Evolutionary conservation across 1,139 yeast genomes (phyloP).

Genomic region (Suhomyces yuchorum): DNA sequence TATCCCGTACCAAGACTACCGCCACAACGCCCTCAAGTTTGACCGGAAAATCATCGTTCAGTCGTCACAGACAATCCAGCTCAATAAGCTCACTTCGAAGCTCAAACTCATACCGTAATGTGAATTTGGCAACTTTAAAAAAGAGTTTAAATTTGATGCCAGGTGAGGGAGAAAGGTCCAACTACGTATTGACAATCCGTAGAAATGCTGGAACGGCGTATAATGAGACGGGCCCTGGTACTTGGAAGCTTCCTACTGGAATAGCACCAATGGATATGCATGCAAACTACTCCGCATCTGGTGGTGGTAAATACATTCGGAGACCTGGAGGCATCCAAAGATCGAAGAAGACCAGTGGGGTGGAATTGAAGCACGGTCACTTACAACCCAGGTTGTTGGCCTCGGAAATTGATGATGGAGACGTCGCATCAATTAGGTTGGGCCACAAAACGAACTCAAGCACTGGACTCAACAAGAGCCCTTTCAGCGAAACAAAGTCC

Average conservation of each 20-base stretch:
- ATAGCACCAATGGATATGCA: slow-evolving; percentile 48
- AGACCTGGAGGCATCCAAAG: slow-evolving; percentile 32
- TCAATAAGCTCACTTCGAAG: slow-evolving; percentile 44
- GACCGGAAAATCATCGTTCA: slow-evolving; percentile 5
- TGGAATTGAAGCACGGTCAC: slow-evolving; percentile 75
- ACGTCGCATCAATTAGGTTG: slow-evolving; percentile 21
- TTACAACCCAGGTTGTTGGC: slow-evolving; percentile 74
- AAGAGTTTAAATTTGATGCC: slow-evolving; percentile 40
- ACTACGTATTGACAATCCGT: slow-evolving; percentile 57
- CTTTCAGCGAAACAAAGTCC: slow-evolving; percentile 21
- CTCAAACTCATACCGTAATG: slow-evolving; percentile 37
- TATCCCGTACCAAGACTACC: slow-evolving; percentile 15
- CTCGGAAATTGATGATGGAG: slow-evolving; percentile 74
- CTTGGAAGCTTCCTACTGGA: slow-evolving; percentile 69
- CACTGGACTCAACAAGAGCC: slow-evolving; percentile 9
- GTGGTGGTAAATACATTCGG: slow-evolving; percentile 37
- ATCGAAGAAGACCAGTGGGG: slow-evolving; percentile 45
- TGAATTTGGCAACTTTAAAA: slow-evolving; percentile 43
- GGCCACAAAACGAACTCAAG: slow-evolving; percentile 6
- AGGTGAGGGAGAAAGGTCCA: slow-evolving; percentile 56
- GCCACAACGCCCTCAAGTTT: slow-evolving; percentile 9
- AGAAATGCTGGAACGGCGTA: slow-evolving; percentile 56
- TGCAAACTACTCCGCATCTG: slow-evolving; percentile 29
- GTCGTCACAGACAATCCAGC: slow-evolving; percentile 29
- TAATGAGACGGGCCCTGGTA: slow-evolving; percentile 55